Percentiles rank a stretch among this genome's conserved stretches.
Evolutionary conservation across 2,329 filamentous ascomycete genomes (phyloP).

Genomic region (Pseudogymnoascus sp.): DNA sequence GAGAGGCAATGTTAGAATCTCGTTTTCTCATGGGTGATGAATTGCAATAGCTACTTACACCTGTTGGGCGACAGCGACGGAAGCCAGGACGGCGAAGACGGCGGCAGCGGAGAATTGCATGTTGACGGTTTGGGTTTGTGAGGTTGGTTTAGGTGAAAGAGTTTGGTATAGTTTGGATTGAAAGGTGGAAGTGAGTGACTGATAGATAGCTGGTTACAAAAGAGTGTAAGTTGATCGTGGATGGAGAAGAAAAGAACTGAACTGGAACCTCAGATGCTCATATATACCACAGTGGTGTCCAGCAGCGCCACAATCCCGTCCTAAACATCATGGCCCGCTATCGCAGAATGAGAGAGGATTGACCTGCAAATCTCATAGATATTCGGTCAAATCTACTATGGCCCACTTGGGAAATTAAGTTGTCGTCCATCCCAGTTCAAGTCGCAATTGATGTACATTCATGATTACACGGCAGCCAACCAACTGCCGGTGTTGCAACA

Average conservation of each 20-base stretch:
- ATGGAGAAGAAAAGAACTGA: conserved; percentile 17
- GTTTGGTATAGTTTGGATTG: conserved; percentile 12
- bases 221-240: conserved; percentile 27
- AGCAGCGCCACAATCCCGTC: conserved; percentile 6
- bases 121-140: conserved; percentile 24
- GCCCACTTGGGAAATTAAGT: conserved; percentile 7
- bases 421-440: conserved; percentile 14
- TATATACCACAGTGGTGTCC: conserved; percentile 4
- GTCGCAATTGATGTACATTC: background rate
- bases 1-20: conserved; percentile 12
- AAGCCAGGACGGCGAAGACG: conserved; percentile 25
- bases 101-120: conserved; percentile 29
- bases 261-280: conserved; percentile 2
- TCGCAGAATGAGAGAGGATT: background rate
- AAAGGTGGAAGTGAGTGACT: conserved; percentile 15
- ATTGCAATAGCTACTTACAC: conserved; percentile 13
- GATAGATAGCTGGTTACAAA: conserved; percentile 19
- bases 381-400: conserved; percentile 3
- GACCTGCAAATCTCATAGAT: background rate
- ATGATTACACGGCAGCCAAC: background rate
- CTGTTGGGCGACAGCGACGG: conserved; percentile 21
- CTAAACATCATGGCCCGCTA: conserved; percentile 5
- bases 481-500: background rate
- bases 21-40: background rate
- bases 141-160: conserved; percentile 12